Base-by-base conservation (phyloP, 1,139 yeast genomes). In the Yamadazyma spencermartinsiae region DNA sequence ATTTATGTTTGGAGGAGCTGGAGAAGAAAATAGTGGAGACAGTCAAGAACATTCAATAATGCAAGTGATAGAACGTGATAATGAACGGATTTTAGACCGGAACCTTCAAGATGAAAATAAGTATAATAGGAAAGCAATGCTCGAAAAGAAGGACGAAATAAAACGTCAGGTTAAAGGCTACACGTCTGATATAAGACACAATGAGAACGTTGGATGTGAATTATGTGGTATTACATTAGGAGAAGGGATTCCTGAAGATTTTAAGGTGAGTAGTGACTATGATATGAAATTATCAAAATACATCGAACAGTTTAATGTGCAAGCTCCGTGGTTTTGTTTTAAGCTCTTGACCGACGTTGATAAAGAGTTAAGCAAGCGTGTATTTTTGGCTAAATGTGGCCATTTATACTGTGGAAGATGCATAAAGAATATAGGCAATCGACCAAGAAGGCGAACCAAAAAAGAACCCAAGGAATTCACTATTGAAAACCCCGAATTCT, bases 391-490 rank as follows among this genome's bases (percentile, higher is more conserved):
- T 0, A 66, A 64, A 44, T 89, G 97, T 65, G 96, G 96, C 0
- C 97, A 89, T 63, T 75, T 82, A 1, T 89, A 78, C 56, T 89
- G 97, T 60, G 96, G 96, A 2, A 63, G 92, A 37, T 89, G 96
- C 63, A 86, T 84, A 14, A 77, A 76, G 49, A 73, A 74, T 46
- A 79, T 82, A 14, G 74, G 72, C 3, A 69, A 63, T 40, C 54
- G 74, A 39, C 68, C 72, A 1, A 34, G 38, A 27, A 29, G 37
- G n/a, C 46, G 57, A 29, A 41, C 41, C 13, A 50, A 45, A 25
- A 51, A 49, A 30, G 44, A 49, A n/a, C 34, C 37, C 2, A 32
- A 35, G 17, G 45, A 45, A 7, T 40, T 58, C 12, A 59, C 63
- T 25, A 74, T 77, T 25, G 62, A 60, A 3, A 73, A 76, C 46